Conservation (phyloP, 768 basidiomycete genomes). For the Mycena galericulata region DNA sequence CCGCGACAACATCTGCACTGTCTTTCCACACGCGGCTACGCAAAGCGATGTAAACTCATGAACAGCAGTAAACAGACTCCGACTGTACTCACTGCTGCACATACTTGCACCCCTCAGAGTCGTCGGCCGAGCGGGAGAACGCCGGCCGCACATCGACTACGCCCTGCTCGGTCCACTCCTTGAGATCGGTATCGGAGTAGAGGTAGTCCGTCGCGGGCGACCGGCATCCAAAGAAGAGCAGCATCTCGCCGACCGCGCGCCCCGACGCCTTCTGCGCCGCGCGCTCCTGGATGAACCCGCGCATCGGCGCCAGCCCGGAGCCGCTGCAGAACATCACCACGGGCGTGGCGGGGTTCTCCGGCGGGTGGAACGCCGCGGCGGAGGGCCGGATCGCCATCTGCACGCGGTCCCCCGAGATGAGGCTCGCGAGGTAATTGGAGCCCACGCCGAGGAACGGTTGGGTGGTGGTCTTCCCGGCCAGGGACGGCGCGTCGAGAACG, state of each 20-base stretch:
- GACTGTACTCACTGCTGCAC: slow-evolving; percentile 51
- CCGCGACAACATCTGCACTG: slow-evolving; percentile 47
- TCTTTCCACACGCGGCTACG: slow-evolving; percentile 58
- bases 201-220: slow-evolving; percentile 56
- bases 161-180: slow-evolving; percentile 54
- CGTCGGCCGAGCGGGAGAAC: slow-evolving; percentile 48
- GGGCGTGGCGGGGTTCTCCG: slow-evolving; percentile 50
- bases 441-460: slow-evolving; percentile 58
- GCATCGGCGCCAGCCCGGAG: slow-evolving; percentile 62
- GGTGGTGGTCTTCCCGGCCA: slow-evolving; percentile 43
- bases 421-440: slow-evolving; percentile 56
- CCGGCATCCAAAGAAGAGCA: slow-evolving; percentile 63
- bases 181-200: slow-evolving; percentile 56
- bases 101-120: slow-evolving; percentile 50
- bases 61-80: not conserved
- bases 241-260: slow-evolving; percentile 51
- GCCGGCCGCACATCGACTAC: slow-evolving; percentile 59
- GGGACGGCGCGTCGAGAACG: slow-evolving; percentile 53
- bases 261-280: slow-evolving; percentile 58
- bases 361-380: slow-evolving; percentile 56
- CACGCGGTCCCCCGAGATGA: slow-evolving; percentile 54
- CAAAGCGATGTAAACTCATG: not conserved
- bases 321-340: slow-evolving; percentile 62
- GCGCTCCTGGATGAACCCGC: slow-evolving; percentile 64
- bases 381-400: slow-evolving; percentile 57